Conservation (phyloP, 1,139 yeast genomes). For the Taiozyma onychis region DNA sequence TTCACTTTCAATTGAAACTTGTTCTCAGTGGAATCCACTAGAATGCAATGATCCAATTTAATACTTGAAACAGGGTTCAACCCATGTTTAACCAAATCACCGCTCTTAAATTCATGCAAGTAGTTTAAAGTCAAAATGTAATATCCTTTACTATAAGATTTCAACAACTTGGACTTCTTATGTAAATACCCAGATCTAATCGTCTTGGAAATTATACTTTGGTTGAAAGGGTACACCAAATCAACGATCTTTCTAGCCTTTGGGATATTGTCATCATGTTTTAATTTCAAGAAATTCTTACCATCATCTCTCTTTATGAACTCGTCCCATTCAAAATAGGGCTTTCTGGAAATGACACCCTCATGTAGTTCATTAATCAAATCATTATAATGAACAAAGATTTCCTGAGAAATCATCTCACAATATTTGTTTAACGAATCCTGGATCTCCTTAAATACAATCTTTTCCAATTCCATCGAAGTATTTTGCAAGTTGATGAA, state of each 20-base stretch:
- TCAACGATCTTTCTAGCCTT: slow-evolving; percentile 42
- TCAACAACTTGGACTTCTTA: slow-evolving; percentile 58
- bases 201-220: slow-evolving; percentile 44
- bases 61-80: slow-evolving; percentile 36
- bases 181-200: slow-evolving; percentile 47
- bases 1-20: slow-evolving; percentile 25
- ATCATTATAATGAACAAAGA: slow-evolving; percentile 48
- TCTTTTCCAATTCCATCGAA: slow-evolving; percentile 67
- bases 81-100: slow-evolving; percentile 53
- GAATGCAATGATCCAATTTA: slow-evolving; percentile 32
- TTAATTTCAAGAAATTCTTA: slow-evolving; percentile 33
- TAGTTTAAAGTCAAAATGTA: slow-evolving; percentile 70
- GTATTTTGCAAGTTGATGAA: slow-evolving; percentile 64
- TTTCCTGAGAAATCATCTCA: slow-evolving; percentile 50
- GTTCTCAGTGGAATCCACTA: slow-evolving; percentile 30
- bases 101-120: slow-evolving; percentile 64
- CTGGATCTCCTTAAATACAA: slow-evolving; percentile 62
- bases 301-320: slow-evolving; percentile 50
- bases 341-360: slow-evolving; percentile 59
- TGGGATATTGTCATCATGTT: slow-evolving; percentile 44
- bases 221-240: slow-evolving; percentile 46
- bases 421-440: slow-evolving; percentile 51
- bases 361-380: slow-evolving; percentile 56
- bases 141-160: slow-evolving; percentile 60
- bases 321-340: slow-evolving; percentile 69